phyloP scores from a whole-genome alignment of 306 rosid genomes.

The Prunus padus region DNA sequence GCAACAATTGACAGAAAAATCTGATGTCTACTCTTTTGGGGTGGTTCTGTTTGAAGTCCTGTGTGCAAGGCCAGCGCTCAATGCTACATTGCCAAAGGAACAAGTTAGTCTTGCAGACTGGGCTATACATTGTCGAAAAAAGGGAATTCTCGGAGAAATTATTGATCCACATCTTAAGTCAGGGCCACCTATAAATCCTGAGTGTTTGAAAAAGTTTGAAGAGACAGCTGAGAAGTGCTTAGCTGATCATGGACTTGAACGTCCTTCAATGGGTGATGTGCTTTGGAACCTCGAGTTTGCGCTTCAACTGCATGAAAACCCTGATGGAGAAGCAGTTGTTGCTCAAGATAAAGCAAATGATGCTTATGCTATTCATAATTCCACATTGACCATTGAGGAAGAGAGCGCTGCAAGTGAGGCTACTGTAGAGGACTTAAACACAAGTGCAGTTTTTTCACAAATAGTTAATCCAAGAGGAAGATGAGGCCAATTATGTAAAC shows the following conservation, averaged over 20 bases:
- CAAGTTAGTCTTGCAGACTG: conserved; percentile 50
- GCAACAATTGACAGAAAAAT: conserved; percentile 41
- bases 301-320: conserved; percentile 39
- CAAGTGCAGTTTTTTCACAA: conserved; percentile 30
- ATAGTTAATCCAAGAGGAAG: conserved; percentile 35
- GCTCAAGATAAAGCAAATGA: conserved; percentile 28
- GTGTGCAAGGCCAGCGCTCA: conserved; percentile 46
- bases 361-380: conserved; percentile 23
- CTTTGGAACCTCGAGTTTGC: conserved; percentile 52
- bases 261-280: conserved; percentile 52
- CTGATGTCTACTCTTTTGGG: conserved; percentile 50
- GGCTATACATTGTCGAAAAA: conserved; percentile 24
- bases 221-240: conserved; percentile 45
- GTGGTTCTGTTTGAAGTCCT: conserved; percentile 47
- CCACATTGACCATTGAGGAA: conserved; percentile 14
- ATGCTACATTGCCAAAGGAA: conserved; percentile 41
- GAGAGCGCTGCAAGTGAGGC: conserved; percentile 7
- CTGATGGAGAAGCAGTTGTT: conserved; percentile 18
- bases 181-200: conserved; percentile 11
- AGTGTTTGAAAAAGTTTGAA: conserved; percentile 32
- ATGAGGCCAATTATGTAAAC: conserved; percentile 1
- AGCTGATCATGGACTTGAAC: conserved; percentile 34
- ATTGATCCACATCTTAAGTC: conserved; percentile 37
- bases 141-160: conserved; percentile 29
- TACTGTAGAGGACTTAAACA: conserved; percentile 13